Conservation (phyloP, 2,329 filamentous ascomycete genomes). For the Tolypocladium inflatum region DNA sequence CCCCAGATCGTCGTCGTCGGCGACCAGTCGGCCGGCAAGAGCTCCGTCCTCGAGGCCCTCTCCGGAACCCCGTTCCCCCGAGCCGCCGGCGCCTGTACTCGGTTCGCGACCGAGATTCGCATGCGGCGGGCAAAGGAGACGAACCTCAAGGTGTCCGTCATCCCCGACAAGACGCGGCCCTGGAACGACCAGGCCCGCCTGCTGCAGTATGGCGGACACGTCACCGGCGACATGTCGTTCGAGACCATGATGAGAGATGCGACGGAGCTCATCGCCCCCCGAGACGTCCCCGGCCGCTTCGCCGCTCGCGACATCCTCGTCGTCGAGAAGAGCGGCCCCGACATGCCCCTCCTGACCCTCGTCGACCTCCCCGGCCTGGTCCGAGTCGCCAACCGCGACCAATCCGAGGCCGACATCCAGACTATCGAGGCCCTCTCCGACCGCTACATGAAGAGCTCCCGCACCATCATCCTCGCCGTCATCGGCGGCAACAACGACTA, state of each 20-base stretch:
- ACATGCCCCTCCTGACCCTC: constrained; percentile 49
- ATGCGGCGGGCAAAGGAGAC: constrained; percentile 37
- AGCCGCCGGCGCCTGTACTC: constrained; percentile 50
- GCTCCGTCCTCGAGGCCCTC: constrained; percentile 53
- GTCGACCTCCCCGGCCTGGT: constrained; percentile 54
- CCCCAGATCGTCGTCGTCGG: constrained; percentile 57
- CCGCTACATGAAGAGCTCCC: constrained; percentile 44
- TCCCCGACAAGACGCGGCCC: constrained; percentile 39
- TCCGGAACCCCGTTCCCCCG: constrained; percentile 52
- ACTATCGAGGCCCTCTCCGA: constrained; percentile 43
- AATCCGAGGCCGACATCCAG: constrained; percentile 41
- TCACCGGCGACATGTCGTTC: constrained; percentile 34
- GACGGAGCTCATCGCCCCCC: constrained; percentile 40
- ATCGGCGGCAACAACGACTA: constrained; percentile 47
- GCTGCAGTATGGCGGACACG: constrained; percentile 36
- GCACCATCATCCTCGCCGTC: constrained; percentile 46
- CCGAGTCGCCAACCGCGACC: constrained; percentile 40
- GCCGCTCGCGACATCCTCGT: constrained; percentile 45
- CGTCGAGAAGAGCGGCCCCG: constrained; percentile 48
- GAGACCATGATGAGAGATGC: constrained; percentile 41
- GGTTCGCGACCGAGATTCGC: constrained; percentile 51
- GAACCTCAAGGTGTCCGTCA: constrained; percentile 41
- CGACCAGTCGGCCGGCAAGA: constrained; percentile 56
- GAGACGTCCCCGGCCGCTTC: constrained; percentile 39
- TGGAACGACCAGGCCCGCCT: constrained; percentile 37